Evolutionary conservation across 768 basidiomycete genomes (phyloP).

Genomic region (Nidularia pulvinata): DNA sequence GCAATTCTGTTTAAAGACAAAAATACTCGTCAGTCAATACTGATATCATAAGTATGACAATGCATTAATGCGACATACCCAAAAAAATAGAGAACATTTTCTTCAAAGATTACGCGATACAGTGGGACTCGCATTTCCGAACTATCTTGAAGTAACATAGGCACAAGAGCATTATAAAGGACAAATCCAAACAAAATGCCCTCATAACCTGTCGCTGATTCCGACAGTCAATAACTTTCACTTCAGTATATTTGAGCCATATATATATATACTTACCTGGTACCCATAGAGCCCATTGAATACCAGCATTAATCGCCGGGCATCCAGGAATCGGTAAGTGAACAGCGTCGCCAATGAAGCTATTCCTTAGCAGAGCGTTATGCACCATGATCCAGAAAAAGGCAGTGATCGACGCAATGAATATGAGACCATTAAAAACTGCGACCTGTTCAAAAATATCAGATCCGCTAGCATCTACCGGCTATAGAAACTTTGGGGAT

Average conservation of each 20-base stretch:
- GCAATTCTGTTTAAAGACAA: slow-evolving; percentile 23
- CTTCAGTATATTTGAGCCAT: background rate
- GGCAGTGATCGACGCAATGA: slow-evolving; percentile 34
- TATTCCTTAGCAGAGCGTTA: slow-evolving; percentile 30
- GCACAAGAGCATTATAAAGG: slow-evolving; percentile 27
- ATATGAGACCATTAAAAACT: slow-evolving; percentile 33
- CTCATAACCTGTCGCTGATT: slow-evolving; percentile 36
- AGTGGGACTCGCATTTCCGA: slow-evolving; percentile 22
- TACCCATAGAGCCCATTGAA: slow-evolving; percentile 44
- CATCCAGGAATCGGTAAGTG: slow-evolving; percentile 38
- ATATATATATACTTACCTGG: slow-evolving; percentile 23
- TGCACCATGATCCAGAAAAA: slow-evolving; percentile 39
- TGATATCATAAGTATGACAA: background rate
- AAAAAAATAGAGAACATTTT: slow-evolving; percentile 44
- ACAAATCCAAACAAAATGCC: slow-evolving; percentile 38
- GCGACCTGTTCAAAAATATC: slow-evolving; percentile 23
- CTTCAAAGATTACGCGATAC: slow-evolving; percentile 32
- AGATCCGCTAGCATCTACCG: background rate
- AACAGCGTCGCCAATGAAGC: slow-evolving; percentile 32
- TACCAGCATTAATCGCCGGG: slow-evolving; percentile 35
- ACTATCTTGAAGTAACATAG: slow-evolving; percentile 18
- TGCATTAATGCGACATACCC: slow-evolving; percentile 19
- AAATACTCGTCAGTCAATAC: background rate
- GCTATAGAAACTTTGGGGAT: background rate
- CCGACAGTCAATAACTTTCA: background rate